A percentile compares a stretch with the other conserved stretches of the same genome.
Conservation (phyloP, 2,329 filamentous ascomycete genomes). For the Scedosporium apiospermum region DNA sequence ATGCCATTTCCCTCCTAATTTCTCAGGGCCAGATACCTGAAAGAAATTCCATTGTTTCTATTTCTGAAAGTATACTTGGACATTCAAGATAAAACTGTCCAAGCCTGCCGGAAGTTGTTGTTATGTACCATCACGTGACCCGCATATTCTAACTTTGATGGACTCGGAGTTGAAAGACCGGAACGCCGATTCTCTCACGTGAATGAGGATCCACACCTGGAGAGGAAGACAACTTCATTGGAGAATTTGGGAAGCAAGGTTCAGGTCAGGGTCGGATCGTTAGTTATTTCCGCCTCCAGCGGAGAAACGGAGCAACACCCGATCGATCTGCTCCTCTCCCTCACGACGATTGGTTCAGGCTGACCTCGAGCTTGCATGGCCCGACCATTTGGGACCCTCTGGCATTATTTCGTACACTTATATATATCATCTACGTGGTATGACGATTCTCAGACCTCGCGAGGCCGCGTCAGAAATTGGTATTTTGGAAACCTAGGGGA, state of each 20-base stretch:
- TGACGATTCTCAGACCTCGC: too few species aligned
- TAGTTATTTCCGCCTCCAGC: conserved; percentile 6
- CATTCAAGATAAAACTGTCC: too few species aligned
- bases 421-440: too few species aligned
- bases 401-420: too few species aligned
- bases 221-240: neutral
- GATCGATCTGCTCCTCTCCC: neutral
- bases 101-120: neutral
- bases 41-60: too few species aligned
- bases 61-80: too few species aligned
- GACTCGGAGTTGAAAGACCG: neutral
- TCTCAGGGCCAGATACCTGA: too few species aligned
- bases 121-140: neutral
- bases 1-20: too few species aligned
- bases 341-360: neutral
- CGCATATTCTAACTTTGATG: neutral
- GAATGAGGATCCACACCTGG: neutral
- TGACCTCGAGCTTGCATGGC: too few species aligned
- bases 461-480: too few species aligned
- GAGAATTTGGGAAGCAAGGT: neutral
- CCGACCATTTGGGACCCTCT: too few species aligned
- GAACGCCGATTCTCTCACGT: neutral
- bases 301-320: conserved; percentile 8
- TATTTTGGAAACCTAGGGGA: too few species aligned
- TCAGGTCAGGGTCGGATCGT: neutral